Conservation (phyloP, 345 rosid genomes). For the Heritiera fomes region DNA sequence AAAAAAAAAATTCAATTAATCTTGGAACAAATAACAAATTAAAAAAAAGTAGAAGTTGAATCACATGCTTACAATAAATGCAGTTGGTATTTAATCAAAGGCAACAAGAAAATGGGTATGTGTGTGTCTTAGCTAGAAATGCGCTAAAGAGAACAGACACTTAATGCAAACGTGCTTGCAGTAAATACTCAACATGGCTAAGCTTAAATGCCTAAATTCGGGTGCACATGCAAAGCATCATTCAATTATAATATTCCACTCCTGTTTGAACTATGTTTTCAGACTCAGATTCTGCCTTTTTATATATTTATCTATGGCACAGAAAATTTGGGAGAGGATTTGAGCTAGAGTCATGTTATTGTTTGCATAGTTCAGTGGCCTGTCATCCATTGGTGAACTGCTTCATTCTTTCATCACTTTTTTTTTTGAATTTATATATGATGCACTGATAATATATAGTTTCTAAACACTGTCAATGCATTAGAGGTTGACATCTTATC, state of each 20-base stretch:
- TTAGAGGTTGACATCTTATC: too few relatives aligned
- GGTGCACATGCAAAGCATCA: constrained; percentile 34
- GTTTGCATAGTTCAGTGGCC: not conserved
- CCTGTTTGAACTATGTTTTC: constrained; percentile 1
- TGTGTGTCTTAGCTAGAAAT: constrained; percentile 34
- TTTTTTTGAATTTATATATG: too few relatives aligned
- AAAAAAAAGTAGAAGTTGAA: not conserved
- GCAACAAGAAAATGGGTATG: constrained; percentile 26
- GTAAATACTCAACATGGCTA: constrained; percentile 44
- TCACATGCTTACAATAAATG: constrained; percentile 49
- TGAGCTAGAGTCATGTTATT: not conserved
- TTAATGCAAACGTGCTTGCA: constrained; percentile 46
- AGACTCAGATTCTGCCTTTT: constrained; percentile 1
- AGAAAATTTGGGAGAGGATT: constrained; percentile 10
- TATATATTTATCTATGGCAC: constrained; percentile 15
- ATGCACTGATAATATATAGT: too few relatives aligned
- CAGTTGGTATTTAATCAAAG: constrained; percentile 10
- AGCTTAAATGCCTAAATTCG: constrained; percentile 42
- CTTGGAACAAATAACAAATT: too few relatives aligned
- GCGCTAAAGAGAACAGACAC: constrained; percentile 39
- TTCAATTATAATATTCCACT: constrained; percentile 11
- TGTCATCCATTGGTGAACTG: not conserved
- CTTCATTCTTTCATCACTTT: not conserved
- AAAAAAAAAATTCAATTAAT: not conserved
- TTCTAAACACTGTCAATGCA: too few relatives aligned